phyloP scores from a whole-genome alignment of 805 yeast genomes.

The Candida dajiaensis region DNA sequence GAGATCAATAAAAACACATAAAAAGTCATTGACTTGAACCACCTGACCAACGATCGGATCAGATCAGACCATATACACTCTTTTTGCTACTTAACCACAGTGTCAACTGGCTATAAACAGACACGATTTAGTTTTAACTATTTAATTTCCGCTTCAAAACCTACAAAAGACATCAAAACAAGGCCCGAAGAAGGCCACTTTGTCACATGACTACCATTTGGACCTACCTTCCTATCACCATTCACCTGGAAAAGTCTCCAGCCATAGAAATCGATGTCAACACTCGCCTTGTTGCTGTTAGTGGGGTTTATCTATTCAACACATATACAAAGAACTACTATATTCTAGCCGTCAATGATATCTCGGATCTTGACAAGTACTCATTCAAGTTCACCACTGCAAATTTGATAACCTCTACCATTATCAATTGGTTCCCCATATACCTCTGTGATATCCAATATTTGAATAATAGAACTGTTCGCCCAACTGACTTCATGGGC shows the following conservation, averaged over 20 bases:
- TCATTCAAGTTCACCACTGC: conserved; percentile 12
- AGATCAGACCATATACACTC: background rate
- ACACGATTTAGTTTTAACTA: background rate
- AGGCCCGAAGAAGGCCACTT: background rate
- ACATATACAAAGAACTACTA: conserved; percentile 8
- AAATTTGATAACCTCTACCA: conserved; percentile 8
- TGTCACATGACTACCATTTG: conserved; percentile 8
- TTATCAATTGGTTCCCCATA: conserved; percentile 16
- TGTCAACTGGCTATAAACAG: background rate
- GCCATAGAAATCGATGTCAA: conserved; percentile 1
- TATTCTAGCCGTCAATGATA: conserved; percentile 14
- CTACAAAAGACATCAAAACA: background rate
- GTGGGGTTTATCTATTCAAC: conserved; percentile 20
- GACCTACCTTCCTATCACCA: conserved; percentile 22
- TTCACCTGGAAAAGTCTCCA: conserved; percentile 13
- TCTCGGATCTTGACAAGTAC: conserved; percentile 11
- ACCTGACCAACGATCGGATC: background rate
- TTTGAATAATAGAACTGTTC: conserved; percentile 1
- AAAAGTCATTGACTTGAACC: background rate
- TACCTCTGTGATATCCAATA: conserved; percentile 3
- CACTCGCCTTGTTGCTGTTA: conserved; percentile 9
- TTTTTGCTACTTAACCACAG: background rate
- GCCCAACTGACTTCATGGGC: background rate
- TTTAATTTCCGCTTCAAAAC: background rate
- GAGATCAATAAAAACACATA: background rate